Conservation (phyloP, 768 basidiomycete species). For the Pleurotus cornucopiae region DNA sequence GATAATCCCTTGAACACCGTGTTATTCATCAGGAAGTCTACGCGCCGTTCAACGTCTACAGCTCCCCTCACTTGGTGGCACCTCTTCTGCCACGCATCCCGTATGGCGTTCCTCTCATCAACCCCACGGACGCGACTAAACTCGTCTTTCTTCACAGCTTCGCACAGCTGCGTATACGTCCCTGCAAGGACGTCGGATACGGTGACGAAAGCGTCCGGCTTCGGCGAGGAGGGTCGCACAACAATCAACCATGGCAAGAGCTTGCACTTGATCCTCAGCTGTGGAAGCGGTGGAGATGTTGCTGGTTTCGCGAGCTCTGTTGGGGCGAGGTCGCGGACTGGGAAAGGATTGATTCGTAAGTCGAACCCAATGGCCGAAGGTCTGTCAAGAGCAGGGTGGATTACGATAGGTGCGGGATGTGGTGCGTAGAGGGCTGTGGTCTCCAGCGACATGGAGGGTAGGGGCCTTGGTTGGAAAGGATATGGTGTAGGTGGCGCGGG, state of each 20-base stretch:
- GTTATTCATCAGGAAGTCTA: conserved; percentile 39
- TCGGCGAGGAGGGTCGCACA: conserved; percentile 16
- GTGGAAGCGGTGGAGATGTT: conserved; percentile 16
- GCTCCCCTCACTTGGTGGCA: conserved; percentile 21
- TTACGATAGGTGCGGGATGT: background rate
- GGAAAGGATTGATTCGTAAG: background rate
- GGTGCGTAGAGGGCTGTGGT: background rate
- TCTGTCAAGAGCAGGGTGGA: conserved; percentile 2
- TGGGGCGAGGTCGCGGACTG: conserved; percentile 11
- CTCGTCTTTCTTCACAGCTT: conserved; percentile 29
- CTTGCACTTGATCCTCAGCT: conserved; percentile 17
- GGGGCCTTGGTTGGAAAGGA: background rate
- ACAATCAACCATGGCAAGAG: conserved; percentile 17
- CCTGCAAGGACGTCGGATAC: conserved; percentile 39
- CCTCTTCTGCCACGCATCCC: conserved; percentile 29
- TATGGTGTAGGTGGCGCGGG: background rate
- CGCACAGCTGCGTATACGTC: conserved; percentile 34
- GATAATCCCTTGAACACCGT: conserved; percentile 35
- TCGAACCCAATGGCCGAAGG: background rate
- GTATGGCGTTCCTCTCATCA: conserved; percentile 20
- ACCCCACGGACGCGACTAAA: conserved; percentile 22
- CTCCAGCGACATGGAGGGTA: background rate
- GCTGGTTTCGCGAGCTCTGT: conserved; percentile 19
- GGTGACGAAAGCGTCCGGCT: conserved; percentile 16
- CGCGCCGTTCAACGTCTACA: conserved; percentile 24